Conservation (phyloP, 2,329 filamentous ascomycete species). For the Scytalidium sp. region DNA sequence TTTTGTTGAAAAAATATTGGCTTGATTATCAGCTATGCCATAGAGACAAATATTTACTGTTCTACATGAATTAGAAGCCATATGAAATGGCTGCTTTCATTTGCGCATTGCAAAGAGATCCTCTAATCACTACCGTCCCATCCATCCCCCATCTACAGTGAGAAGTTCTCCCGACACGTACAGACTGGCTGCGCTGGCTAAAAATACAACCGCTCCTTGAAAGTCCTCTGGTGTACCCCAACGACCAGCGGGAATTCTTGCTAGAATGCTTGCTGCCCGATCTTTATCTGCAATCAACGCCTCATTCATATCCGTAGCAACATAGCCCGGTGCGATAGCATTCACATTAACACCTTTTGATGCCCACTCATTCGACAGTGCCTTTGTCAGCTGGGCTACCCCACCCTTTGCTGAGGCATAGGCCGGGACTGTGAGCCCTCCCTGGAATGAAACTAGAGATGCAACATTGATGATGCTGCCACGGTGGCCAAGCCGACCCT, state of each 20-base stretch:
- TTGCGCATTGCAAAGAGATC: background rate
- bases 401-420: slow-evolving; percentile 86
- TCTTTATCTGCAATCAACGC: slow-evolving; percentile 70
- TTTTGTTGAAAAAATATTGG: background rate
- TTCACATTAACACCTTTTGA: slow-evolving; percentile 74
- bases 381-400: slow-evolving; percentile 81
- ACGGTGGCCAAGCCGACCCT: slow-evolving; percentile 47
- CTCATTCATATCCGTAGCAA: slow-evolving; percentile 85
- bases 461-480: slow-evolving; percentile 84
- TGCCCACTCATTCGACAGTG: slow-evolving; percentile 80
- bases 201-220: slow-evolving; percentile 72
- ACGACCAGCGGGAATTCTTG: slow-evolving; percentile 73
- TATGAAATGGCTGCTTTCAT: background rate
- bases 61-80: background rate
- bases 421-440: slow-evolving; percentile 82
- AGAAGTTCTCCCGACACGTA: slow-evolving; percentile 8
- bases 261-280: slow-evolving; percentile 67
- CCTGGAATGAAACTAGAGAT: slow-evolving; percentile 84
- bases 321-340: slow-evolving; percentile 81
- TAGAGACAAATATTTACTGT: too few species aligned
- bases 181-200: slow-evolving; percentile 43
- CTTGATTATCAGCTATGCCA: too few species aligned
- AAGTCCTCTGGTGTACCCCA: slow-evolving; percentile 87
- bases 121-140: slow-evolving; percentile 11
- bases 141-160: slow-evolving; percentile 9